phyloP scores from a whole-genome alignment of 768 basidiomycete genomes.

The Naganishia vaughanmartiniae region DNA sequence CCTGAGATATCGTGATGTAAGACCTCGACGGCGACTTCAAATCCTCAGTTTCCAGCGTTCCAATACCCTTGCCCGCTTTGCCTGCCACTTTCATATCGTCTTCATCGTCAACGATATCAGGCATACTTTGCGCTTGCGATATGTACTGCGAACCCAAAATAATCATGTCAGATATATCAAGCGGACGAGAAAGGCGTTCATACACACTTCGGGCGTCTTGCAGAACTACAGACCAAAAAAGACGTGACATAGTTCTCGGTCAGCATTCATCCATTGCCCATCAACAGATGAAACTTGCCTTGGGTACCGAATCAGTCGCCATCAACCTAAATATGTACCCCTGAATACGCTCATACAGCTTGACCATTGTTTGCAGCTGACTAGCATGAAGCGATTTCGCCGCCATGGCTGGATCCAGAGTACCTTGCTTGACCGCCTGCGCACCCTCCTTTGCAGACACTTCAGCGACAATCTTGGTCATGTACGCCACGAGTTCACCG shows the following conservation, averaged over 20 bases:
- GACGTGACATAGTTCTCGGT: not conserved
- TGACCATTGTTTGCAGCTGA: slow-evolving; percentile 88
- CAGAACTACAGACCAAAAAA: slow-evolving; percentile 37
- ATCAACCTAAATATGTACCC: slow-evolving; percentile 94
- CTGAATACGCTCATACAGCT: slow-evolving; percentile 92
- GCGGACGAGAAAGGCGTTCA: not conserved
- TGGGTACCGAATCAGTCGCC: slow-evolving; percentile 98
- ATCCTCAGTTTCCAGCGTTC: slow-evolving; percentile 29
- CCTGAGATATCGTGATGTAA: slow-evolving; percentile 53
- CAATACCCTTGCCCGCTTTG: slow-evolving; percentile 26
- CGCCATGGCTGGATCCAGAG: slow-evolving; percentile 74
- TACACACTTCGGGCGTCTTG: slow-evolving; percentile 49
- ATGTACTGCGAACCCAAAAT: slow-evolving; percentile 39
- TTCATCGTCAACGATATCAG: slow-evolving; percentile 40
- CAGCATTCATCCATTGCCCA: not conserved
- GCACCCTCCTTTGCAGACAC: slow-evolving; percentile 36
- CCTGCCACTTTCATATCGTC: slow-evolving; percentile 33
- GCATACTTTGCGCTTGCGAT: slow-evolving; percentile 42
- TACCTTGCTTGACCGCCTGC: slow-evolving; percentile 40
- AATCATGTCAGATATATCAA: not conserved
- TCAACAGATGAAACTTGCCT: slow-evolving; percentile 52
- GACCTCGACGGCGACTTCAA: slow-evolving; percentile 42
- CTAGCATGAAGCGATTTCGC: slow-evolving; percentile 80
- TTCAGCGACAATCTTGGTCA: slow-evolving; percentile 80
- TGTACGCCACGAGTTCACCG: slow-evolving; percentile 87